Conservation (phyloP, 164 flowering plant genomes). For the Paratinospora sagittata region DNA sequence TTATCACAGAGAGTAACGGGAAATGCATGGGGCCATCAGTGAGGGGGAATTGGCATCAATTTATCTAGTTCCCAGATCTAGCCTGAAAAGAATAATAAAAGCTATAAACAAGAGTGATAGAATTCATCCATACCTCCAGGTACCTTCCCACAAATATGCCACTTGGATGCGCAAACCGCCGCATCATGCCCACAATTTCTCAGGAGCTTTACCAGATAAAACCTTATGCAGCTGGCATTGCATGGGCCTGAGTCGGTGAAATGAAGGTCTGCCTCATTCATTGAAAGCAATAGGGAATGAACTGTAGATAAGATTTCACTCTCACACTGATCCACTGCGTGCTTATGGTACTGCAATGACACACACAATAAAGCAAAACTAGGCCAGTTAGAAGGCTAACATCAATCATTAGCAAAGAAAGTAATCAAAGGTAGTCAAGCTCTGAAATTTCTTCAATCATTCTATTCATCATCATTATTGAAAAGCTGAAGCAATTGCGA, state of each 20-base stretch:
- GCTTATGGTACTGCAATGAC: slow-evolving; percentile 51
- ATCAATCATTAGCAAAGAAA: not conserved
- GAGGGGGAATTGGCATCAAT: too few species aligned
- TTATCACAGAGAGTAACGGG: too few species aligned
- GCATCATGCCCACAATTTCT: slow-evolving; percentile 81
- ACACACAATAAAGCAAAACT: not conserved
- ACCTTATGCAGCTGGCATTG: slow-evolving; percentile 72
- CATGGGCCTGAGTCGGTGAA: slow-evolving; percentile 45
- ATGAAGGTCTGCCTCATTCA: slow-evolving; percentile 49
- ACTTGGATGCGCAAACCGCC: slow-evolving; percentile 66
- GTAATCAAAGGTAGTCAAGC: not conserved
- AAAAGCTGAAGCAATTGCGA: not conserved
- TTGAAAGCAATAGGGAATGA: slow-evolving; percentile 50
- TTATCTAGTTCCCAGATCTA: not conserved
- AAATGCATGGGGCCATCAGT: too few species aligned
- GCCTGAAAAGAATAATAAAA: not conserved
- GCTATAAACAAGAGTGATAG: not conserved
- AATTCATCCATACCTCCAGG: slow-evolving; percentile 67
- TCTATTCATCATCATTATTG: not conserved
- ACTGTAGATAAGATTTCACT: slow-evolving; percentile 52
- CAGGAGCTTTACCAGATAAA: slow-evolving; percentile 61
- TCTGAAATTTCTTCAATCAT: not conserved
- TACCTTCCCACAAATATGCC: slow-evolving; percentile 71
- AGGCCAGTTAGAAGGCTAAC: not conserved
- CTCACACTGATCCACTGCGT: slow-evolving; percentile 46